Percentiles rank a stretch among this genome's conserved stretches.
These are phyloP conservation scores for Scenedesmus sp. DNA, from an alignment of 163 green algal genomes.

Conservation along the genomic window DNA sequence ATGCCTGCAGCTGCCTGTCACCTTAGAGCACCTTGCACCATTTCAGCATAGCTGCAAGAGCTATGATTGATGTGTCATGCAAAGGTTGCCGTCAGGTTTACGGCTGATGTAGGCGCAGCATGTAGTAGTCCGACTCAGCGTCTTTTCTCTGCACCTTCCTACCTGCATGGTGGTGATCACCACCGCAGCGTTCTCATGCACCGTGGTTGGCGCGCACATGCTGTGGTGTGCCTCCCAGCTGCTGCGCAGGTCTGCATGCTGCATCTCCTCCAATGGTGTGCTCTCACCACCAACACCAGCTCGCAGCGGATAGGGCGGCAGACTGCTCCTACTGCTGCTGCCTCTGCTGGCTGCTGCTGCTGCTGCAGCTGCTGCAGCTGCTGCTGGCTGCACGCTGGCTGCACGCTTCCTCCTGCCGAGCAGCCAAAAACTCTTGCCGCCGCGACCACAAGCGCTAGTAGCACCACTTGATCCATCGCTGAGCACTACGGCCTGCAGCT, in stretches of 20 bases:
- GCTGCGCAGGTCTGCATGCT: constrained; percentile 66
- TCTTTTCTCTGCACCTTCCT: not conserved
- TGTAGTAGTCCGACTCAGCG: too few relatives aligned
- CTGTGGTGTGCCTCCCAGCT: constrained; percentile 69
- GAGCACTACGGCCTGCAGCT: not conserved
- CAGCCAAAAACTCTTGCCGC: too few relatives aligned
- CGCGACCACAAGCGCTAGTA: too few relatives aligned
- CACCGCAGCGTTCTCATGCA: not conserved
- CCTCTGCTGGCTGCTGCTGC: not conserved
- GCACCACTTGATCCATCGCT: not conserved
- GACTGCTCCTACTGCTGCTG: too few relatives aligned
- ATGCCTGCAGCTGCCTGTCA: too few relatives aligned
- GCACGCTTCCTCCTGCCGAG: not conserved
- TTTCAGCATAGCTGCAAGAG: too few relatives aligned
- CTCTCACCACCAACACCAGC: not conserved
- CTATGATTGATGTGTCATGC: not conserved
- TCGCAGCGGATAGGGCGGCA: constrained; percentile 43
- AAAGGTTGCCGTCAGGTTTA: too few relatives aligned
- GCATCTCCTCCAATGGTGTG: constrained; percentile 55
- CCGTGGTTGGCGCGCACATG: not conserved
- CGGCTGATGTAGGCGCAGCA: not conserved
- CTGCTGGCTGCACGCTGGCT: not conserved
- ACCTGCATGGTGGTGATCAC: constrained; percentile 33
- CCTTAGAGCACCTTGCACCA: too few relatives aligned
- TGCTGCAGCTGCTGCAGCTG: not conserved